Evolutionary conservation across 1,284 basidiomycete species (phyloP).

Genomic region (Malassezia sympodialis): DNA sequence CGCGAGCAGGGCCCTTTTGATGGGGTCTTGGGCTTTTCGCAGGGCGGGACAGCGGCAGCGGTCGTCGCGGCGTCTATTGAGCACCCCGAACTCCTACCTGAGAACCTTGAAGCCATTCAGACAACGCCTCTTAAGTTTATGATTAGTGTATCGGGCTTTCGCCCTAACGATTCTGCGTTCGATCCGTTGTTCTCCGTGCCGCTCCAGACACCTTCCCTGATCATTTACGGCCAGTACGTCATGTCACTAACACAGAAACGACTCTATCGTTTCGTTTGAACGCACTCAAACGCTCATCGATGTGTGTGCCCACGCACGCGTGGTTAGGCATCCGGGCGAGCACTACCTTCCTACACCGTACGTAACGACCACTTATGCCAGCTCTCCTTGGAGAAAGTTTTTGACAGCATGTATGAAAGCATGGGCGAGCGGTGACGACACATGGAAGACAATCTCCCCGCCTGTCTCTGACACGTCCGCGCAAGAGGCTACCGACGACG

Average conservation of each 20-base stretch:
- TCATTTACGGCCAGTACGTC: constrained; percentile 25
- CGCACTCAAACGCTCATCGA: constrained; percentile 34
- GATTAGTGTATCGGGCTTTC: constrained; percentile 41
- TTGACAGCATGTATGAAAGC: constrained; percentile 33
- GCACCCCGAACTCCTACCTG: constrained; percentile 28
- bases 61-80: constrained; percentile 39
- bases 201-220: constrained; percentile 35
- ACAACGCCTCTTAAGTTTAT: constrained; percentile 34
- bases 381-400: constrained; percentile 44
- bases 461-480: neutral
- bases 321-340: constrained; percentile 43
- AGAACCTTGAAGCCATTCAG: constrained; percentile 20
- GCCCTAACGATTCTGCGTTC: constrained; percentile 25
- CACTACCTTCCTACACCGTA: constrained; percentile 41
- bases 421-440: constrained; percentile 15
- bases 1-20: constrained; percentile 40
- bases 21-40: constrained; percentile 41
- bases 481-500: neutral
- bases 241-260: neutral
- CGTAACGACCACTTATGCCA: constrained; percentile 6
- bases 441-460: constrained; percentile 4
- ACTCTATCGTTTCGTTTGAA: constrained; percentile 13
- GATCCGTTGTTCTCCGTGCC: constrained; percentile 29
- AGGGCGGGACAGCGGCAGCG: constrained; percentile 35
- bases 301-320: constrained; percentile 27